These are phyloP conservation scores for Gautieria morchelliformis DNA, from an alignment of 768 basidiomycete genomes.

Conservation along the genomic window DNA sequence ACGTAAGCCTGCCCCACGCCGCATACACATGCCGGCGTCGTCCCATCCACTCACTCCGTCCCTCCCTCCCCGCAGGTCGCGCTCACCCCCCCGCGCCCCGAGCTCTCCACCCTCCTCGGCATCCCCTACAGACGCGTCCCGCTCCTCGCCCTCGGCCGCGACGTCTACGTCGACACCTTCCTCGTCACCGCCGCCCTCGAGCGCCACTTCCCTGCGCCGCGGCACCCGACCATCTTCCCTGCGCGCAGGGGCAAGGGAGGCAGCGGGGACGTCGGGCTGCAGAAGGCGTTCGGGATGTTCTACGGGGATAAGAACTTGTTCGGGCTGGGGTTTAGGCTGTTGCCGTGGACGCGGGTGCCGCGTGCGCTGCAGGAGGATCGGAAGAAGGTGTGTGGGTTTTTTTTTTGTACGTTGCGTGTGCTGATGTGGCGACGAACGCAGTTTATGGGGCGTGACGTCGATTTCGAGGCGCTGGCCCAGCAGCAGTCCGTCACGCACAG, in stretches of 20 bases:
- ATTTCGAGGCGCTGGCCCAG: slow-evolving; percentile 25
- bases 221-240: slow-evolving; percentile 38
- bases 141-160: slow-evolving; percentile 49
- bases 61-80: too few relatives aligned
- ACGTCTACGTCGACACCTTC: slow-evolving; percentile 52
- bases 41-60: too few relatives aligned
- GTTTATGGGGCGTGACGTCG: background rate
- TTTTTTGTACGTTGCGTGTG: too few relatives aligned
- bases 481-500: slow-evolving; percentile 26
- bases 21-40: too few relatives aligned
- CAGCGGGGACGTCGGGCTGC: slow-evolving; percentile 28
- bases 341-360: slow-evolving; percentile 42
- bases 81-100: slow-evolving; percentile 41
- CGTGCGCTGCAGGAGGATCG: slow-evolving; percentile 40
- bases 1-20: slow-evolving; percentile 23
- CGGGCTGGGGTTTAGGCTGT: slow-evolving; percentile 25
- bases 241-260: slow-evolving; percentile 25
- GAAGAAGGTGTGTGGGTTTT: too few relatives aligned
- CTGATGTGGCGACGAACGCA: too few relatives aligned
- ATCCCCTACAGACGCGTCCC: slow-evolving; percentile 51
- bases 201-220: slow-evolving; percentile 36
- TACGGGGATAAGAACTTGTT: slow-evolving; percentile 41
- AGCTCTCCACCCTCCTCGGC: slow-evolving; percentile 41
- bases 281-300: slow-evolving; percentile 37
- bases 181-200: slow-evolving; percentile 46